Evolutionary conservation across 1,284 basidiomycete species (phyloP).

Genomic region (Salmacisia buchloeana): DNA sequence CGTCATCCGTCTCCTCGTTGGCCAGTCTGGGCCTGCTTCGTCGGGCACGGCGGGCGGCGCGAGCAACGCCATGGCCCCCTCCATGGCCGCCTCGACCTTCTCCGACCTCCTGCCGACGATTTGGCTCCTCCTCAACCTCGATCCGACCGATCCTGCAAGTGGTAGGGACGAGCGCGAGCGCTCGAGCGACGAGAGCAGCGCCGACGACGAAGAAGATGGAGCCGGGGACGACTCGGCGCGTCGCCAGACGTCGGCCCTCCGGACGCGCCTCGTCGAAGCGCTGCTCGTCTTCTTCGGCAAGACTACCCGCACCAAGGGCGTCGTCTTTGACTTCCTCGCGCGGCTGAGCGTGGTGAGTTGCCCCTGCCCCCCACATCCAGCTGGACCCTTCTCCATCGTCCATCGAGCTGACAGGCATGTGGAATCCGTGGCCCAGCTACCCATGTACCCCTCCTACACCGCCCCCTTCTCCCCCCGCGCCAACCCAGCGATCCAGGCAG

Average conservation of each 20-base stretch:
- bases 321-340: constrained; percentile 31
- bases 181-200: not conserved
- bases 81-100: constrained; percentile 24
- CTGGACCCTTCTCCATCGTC: too few relatives aligned
- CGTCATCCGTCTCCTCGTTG: constrained; percentile 18
- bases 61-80: constrained; percentile 12
- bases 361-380: too few relatives aligned
- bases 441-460: not conserved
- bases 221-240: not conserved
- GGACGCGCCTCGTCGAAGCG: constrained; percentile 11
- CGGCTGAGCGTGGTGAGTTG: constrained; percentile 12
- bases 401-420: too few relatives aligned
- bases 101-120: constrained; percentile 28
- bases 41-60: constrained; percentile 18
- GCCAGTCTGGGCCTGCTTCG: not conserved
- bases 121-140: constrained; percentile 28
- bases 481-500: not conserved
- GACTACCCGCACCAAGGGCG: constrained; percentile 21
- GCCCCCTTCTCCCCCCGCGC: not conserved
- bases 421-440: too few relatives aligned
- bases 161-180: not conserved
- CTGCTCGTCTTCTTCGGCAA: constrained; percentile 21
- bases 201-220: not conserved
- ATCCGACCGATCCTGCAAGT: too few relatives aligned
- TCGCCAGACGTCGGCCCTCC: not conserved